Evolutionary conservation across 495 filamentous ascomycete genomes (phyloP), one percentile per base, ranked within the genome.

Genomic region (Xylaria castorea): DNA sequence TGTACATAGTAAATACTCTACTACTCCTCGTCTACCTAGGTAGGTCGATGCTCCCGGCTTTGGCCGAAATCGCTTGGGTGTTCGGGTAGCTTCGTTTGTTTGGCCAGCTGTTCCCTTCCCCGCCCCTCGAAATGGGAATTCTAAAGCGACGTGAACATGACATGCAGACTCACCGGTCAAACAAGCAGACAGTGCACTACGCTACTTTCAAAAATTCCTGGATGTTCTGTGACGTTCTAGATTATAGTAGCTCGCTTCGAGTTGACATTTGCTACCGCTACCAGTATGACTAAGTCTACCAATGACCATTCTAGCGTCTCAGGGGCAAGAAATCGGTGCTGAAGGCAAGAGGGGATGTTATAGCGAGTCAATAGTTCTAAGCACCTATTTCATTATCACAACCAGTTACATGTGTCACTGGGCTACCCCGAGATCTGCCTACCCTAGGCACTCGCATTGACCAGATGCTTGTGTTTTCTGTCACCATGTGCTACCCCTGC

Each of bases 401-500:
- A 12, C 38, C 20, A 25, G 14, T n/a, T 42, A 30, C 6, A 22
- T 40, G 46, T 51, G 32, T 14, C 22, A 14, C 27, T 63, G 34
- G 55, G n/a, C 27, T 55, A 22, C 60, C 69, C 22, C 48, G 32
- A 57, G 11, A 48, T 65, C n/a, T 64, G 22, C 69, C 44, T 71
- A 65, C 69, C 69, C 60, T 60, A 46, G 69, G 65, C 36, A 30
- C 42, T 70, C 44, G 42, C 46, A 25, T 71, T 75, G 22, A 65
- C 55, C 48, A 74, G 71, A 61, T 75, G 74, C 42, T 70, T 73
- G 34, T 61, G n/a, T n/a, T 67, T 78, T 73, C 71, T 64, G 62
- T 74, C 74, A 78, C 78, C 78, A 78, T 78, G 78, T 80, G 78
- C 76, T 74, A 78, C 76, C 78, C 78, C 76, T 80, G 76, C 64